Percentiles rank a stretch among this genome's conserved stretches.
Evolutionary conservation across 495 filamentous ascomycete genomes (phyloP).

Genomic region (Podospora australis): DNA sequence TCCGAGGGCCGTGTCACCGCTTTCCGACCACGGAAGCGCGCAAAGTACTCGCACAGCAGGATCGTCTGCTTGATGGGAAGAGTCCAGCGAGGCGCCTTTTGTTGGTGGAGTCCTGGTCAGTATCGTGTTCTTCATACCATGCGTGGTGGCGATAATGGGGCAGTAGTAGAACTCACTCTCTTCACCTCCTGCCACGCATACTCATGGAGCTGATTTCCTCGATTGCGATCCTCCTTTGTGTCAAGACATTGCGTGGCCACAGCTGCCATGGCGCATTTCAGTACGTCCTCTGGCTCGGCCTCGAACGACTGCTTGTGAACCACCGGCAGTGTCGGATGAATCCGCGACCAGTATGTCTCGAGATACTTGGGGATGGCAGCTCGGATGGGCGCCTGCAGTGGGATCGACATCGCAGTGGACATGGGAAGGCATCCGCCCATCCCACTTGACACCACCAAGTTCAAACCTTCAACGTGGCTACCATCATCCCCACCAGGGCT

Average conservation of each 20-base stretch:
- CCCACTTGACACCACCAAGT: slow-evolving; percentile 18
- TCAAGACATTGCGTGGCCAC: slow-evolving; percentile 41
- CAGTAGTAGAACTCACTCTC: slow-evolving; percentile 20
- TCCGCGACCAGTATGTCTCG: slow-evolving; percentile 38
- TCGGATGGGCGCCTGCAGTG: slow-evolving; percentile 27
- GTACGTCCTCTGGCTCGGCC: slow-evolving; percentile 30
- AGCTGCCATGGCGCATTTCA: slow-evolving; percentile 45
- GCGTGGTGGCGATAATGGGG: not conserved
- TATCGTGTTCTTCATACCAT: slow-evolving; percentile 2
- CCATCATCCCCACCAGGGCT: not conserved
- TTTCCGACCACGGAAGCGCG: slow-evolving; percentile 46
- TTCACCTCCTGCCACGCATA: slow-evolving; percentile 40
- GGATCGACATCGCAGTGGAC: slow-evolving; percentile 23
- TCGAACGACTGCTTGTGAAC: slow-evolving; percentile 38
- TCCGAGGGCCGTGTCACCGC: slow-evolving; percentile 36
- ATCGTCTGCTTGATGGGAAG: slow-evolving; percentile 49
- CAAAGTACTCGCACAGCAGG: slow-evolving; percentile 49
- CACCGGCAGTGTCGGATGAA: slow-evolving; percentile 37
- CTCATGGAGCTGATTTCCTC: slow-evolving; percentile 39
- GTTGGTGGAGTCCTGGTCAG: slow-evolving; percentile 2
- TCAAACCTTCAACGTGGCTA: slow-evolving; percentile 25
- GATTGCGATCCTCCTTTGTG: slow-evolving; percentile 38
- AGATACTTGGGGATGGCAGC: slow-evolving; percentile 35
- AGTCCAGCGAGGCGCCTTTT: slow-evolving; percentile 37
- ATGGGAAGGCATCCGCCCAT: slow-evolving; percentile 13